phyloP scores from a whole-genome alignment of 331 rosid genomes.

The Pyracantha coccinea region DNA sequence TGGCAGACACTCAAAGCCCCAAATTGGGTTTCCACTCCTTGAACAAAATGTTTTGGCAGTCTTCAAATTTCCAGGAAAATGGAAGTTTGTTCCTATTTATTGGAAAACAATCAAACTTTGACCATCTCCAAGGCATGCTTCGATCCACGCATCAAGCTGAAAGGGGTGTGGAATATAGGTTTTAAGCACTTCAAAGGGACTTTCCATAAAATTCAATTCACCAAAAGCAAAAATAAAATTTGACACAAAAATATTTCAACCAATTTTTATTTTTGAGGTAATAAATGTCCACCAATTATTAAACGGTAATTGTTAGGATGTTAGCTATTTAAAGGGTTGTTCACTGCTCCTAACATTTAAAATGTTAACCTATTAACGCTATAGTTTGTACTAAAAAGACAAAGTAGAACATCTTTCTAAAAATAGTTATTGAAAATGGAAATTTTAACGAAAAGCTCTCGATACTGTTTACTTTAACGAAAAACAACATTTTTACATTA shows the following conservation, averaged over 20 bases:
- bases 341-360: too few relatives aligned
- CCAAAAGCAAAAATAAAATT: too few relatives aligned
- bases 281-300: too few relatives aligned
- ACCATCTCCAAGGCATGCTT: not conserved
- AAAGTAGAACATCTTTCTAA: too few relatives aligned
- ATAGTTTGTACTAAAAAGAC: too few relatives aligned
- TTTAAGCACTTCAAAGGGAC: not conserved
- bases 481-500: too few relatives aligned
- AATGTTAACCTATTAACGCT: rapidly evolving
- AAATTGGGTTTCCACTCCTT: not conserved
- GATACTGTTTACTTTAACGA: too few relatives aligned
- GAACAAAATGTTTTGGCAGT: not conserved
- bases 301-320: too few relatives aligned
- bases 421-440: not conserved
- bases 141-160: not conserved
- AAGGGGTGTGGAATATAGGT: too few relatives aligned
- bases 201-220: not conserved
- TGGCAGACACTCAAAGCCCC: not conserved
- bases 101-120: not conserved
- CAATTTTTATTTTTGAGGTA: too few relatives aligned
- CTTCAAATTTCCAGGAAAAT: not conserved
- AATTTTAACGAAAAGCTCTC: too few relatives aligned
- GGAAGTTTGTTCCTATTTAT: not conserved
- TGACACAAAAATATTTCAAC: not conserved
- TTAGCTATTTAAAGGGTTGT: too few relatives aligned